Conservation (phyloP, 257 asterid genomes). For the Ophiorrhiza pumila region DNA sequence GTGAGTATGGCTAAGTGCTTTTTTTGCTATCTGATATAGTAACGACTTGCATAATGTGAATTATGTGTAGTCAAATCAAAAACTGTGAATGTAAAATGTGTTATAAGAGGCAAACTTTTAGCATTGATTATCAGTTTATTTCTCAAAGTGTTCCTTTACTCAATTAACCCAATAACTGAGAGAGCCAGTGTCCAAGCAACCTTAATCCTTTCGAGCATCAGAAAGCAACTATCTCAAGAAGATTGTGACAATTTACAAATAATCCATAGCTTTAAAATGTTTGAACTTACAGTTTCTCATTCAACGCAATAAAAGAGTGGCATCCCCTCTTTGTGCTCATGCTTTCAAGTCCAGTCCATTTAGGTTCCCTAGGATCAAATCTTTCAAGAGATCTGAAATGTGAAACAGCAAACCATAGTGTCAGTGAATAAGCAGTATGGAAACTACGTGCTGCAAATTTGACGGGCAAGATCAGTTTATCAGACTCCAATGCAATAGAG, state of each 20-base stretch:
- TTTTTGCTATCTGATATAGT: neutral
- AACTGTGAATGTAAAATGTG: neutral
- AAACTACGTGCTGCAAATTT: neutral
- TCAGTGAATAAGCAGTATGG: neutral
- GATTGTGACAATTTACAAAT: neutral
- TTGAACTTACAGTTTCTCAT: constrained; percentile 56
- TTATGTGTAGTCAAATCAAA: neutral
- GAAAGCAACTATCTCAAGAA: neutral
- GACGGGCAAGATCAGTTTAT: neutral
- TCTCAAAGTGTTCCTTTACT: neutral
- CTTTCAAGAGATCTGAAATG: constrained; percentile 54
- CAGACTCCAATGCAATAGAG: neutral
- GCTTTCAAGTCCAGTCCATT: constrained; percentile 48
- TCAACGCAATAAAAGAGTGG: constrained; percentile 52
- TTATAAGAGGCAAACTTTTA: neutral
- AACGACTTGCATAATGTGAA: neutral
- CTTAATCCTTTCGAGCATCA: too few relatives aligned
- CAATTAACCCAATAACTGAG: neutral
- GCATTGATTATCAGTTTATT: neutral
- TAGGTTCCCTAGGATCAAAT: constrained; percentile 62
- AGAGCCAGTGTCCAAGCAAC: neutral
- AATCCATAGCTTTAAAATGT: neutral
- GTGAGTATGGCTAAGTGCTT: neutral
- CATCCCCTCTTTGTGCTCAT: constrained; percentile 57
- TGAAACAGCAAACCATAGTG: constrained; percentile 6